Evolutionary conservation across 805 yeast species (phyloP).

Genomic region (Diddensiella caesifluorescens): DNA sequence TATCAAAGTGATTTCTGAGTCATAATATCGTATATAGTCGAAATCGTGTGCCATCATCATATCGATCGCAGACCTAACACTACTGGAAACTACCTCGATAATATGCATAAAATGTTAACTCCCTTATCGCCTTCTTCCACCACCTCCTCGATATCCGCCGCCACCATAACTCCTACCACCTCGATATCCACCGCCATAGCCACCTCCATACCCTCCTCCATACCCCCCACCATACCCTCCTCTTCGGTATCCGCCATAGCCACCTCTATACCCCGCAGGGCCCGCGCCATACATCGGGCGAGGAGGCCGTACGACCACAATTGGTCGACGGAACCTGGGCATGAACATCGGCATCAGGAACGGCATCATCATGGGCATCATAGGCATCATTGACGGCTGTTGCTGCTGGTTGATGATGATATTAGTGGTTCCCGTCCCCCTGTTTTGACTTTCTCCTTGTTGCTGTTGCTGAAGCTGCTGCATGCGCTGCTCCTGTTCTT

Average conservation of each 20-base stretch:
- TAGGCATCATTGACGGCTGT: neutral
- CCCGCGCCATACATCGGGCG: neutral
- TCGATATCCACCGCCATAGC: constrained; percentile 3
- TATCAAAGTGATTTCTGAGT: too few species aligned
- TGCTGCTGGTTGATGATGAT: constrained; percentile 1
- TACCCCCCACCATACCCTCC: constrained; percentile 1
- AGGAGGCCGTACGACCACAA: neutral
- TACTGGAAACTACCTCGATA: too few species aligned
- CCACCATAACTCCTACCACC: constrained; percentile 1
- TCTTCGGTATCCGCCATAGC: neutral
- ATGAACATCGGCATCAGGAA: constrained; percentile 8
- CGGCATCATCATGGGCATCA: constrained; percentile 10
- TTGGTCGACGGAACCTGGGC: constrained; percentile 1
- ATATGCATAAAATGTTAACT: too few species aligned
- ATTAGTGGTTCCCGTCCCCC: constrained; percentile 1
- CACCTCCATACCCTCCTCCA: neutral
- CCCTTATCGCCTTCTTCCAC: neutral
- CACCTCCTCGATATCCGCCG: constrained; percentile 2
- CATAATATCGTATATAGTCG: too few species aligned
- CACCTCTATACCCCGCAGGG: constrained; percentile 2
- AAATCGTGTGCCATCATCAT: too few species aligned
- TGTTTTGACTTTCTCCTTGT: neutral
- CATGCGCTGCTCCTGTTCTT: neutral
- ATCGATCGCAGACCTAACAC: too few species aligned
- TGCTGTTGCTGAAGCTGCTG: constrained; percentile 5